Conservation (phyloP, 176 grass and related monocot species). For the Oryza australiensis region DNA sequence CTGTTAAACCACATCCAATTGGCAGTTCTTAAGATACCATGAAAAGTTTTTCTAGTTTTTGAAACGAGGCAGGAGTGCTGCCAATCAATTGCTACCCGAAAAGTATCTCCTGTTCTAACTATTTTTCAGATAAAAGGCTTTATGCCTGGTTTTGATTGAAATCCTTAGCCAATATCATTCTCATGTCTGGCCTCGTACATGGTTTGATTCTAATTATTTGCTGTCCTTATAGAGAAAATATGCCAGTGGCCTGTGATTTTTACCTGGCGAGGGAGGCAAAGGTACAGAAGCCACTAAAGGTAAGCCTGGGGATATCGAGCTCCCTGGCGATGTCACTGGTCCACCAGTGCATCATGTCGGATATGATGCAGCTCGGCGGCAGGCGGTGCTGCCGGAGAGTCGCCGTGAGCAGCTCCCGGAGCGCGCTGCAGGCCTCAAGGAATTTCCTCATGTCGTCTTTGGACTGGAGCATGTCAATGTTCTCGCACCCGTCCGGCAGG, state of each 20-base stretch:
- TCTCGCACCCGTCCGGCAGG: slow-evolving; percentile 66
- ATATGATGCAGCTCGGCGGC: slow-evolving; percentile 68
- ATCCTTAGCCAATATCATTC: too few relatives aligned
- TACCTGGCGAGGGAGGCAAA: slow-evolving; percentile 55
- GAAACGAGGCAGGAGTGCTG: too few relatives aligned
- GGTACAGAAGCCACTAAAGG: slow-evolving; percentile 46
- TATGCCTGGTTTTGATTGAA: too few relatives aligned
- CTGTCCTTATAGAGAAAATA: too few relatives aligned
- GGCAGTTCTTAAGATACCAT: not conserved
- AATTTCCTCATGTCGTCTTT: slow-evolving; percentile 34
- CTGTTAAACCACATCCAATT: not conserved
- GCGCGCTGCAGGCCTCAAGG: slow-evolving; percentile 41
- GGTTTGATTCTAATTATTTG: too few relatives aligned
- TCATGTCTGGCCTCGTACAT: too few relatives aligned
- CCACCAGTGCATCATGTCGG: slow-evolving; percentile 54
- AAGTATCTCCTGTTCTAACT: too few relatives aligned
- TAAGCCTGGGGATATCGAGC: slow-evolving; percentile 51
- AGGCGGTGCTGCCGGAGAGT: slow-evolving; percentile 32
- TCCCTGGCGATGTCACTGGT: slow-evolving; percentile 58
- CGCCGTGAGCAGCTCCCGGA: slow-evolving; percentile 40
- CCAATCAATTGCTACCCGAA: not conserved
- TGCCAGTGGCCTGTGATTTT: not conserved
- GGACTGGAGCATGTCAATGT: slow-evolving; percentile 44
- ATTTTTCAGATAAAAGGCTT: too few relatives aligned
- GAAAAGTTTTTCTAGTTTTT: too few relatives aligned